Evolutionary conservation across 192 early-diverging fungal species (phyloP), one percentile per base, ranked within the genome.

Genomic region (Spizellomyces sp.): DNA sequence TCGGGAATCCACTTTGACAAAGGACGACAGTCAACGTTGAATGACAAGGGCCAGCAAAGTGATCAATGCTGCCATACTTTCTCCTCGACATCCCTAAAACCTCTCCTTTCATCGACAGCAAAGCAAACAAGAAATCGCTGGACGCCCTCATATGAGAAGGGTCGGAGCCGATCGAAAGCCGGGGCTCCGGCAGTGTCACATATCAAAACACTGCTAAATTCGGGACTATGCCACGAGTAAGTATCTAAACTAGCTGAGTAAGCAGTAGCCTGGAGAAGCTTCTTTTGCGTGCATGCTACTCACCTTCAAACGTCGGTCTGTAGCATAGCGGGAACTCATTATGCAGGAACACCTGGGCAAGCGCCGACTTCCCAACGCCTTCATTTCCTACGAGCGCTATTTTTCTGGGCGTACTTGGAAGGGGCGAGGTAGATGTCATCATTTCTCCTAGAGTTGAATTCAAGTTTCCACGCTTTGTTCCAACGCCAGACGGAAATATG

Each of bases 121-220:
- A 75, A 75, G 67, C 66, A 69, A 5, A 75, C 50, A 27, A 75
- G n/a, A 36, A 75, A 69, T 7, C 9, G 42, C 6, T 59, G n/a
- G 45, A 62, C 56, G 27, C 67, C 62, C 15, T 72, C 63, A 54
- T 75, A 75, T 17, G 74, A 62, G 22, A 58, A 69, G 46, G 74
- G 74, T 9, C 74, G 66, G 9, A 75, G 55, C 4, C 74, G 66
- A 47, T 75, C 74, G 46, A 69, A 70, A 41, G 61, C 74, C 0
- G 48, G 8, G 10, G 74, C 59, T 19, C 74, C 74, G 8, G 74
- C 66, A 12, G 67, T 75, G 42, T 75, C 74, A 54, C 17, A 43
- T 15, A 70, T 10, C 7, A 21, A 8, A 21, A 66, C 15, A n/a
- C 14, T 55, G 52, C 27, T 3, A 36, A 36, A 36, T 36, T 36